phyloP scores from a whole-genome alignment of 306 rosid species.

The Cotoneaster glaucophyllus region DNA sequence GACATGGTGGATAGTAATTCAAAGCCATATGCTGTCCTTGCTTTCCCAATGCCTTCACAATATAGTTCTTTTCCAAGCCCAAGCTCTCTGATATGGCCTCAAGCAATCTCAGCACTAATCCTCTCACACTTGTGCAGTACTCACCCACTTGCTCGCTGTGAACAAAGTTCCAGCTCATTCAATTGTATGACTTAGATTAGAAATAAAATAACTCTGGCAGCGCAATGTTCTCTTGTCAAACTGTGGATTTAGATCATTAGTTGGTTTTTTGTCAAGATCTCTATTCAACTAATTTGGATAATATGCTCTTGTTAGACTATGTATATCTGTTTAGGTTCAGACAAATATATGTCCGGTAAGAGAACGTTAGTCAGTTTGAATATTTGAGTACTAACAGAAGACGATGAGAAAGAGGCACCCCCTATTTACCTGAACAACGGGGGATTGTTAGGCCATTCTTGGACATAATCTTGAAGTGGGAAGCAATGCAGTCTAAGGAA shows the following conservation, averaged over 20 bases:
- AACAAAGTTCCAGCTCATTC: background rate
- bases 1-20: conserved; percentile 51
- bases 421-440: conserved; percentile 30
- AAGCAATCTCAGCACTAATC: conserved; percentile 23
- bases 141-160: conserved; percentile 27
- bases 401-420: background rate
- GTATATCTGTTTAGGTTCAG: background rate
- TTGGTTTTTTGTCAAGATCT: background rate
- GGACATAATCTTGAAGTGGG: conserved; percentile 32
- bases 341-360: too few relatives aligned
- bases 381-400: background rate
- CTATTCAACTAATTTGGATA: too few relatives aligned
- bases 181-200: background rate
- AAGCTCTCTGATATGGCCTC: conserved; percentile 50
- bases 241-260: background rate
- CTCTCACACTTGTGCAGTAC: conserved; percentile 34
- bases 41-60: conserved; percentile 27
- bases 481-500: conserved; percentile 42
- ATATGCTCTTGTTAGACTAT: background rate
- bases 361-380: too few relatives aligned
- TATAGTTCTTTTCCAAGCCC: conserved; percentile 21
- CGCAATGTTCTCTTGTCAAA: background rate
- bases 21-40: conserved; percentile 53
- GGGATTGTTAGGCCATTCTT: conserved; percentile 49
- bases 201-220: background rate